phyloP scores from a whole-genome alignment of 306 rosid species.

The Biancaea sappan region DNA sequence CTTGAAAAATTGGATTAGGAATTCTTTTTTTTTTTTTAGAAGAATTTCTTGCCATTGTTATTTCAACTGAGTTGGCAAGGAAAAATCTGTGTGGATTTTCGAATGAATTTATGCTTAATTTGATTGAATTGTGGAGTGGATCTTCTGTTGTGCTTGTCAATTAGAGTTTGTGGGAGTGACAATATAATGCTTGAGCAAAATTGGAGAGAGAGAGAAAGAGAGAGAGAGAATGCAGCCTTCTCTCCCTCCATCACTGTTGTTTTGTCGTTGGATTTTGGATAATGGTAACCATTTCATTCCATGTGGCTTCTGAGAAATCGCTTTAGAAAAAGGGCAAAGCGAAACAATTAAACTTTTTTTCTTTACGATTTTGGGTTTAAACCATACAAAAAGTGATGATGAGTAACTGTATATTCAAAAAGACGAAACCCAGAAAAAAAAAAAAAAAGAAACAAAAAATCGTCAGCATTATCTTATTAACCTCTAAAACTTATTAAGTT shows the following conservation, averaged over 20 bases:
- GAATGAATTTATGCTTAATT: slow-evolving; percentile 6
- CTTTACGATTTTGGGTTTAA: neutral
- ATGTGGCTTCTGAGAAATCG: slow-evolving; percentile 10
- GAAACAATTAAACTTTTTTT: neutral
- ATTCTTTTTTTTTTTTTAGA: too few species aligned
- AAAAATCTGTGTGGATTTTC: neutral
- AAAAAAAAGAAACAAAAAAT: neutral
- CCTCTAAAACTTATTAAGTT: slow-evolving; percentile 10
- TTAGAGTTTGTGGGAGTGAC: neutral
- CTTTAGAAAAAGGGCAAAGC: slow-evolving; percentile 7
- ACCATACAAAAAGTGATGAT: neutral
- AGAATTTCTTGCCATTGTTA: slow-evolving; percentile 19
- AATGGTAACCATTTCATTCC: slow-evolving; percentile 8
- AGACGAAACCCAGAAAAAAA: too few species aligned
- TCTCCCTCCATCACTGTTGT: neutral
- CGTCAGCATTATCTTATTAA: neutral
- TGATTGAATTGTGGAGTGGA: neutral
- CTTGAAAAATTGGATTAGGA: slow-evolving; percentile 18
- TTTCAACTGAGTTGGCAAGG: slow-evolving; percentile 11
- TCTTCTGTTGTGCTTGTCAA: neutral
- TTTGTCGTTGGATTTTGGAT: neutral
- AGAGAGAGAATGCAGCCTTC: neutral
- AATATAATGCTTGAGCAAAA: neutral
- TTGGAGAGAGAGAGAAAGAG: neutral
- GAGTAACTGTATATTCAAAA: neutral